Base-by-base conservation (phyloP, 2,329 filamentous ascomycete genomes). In the Macrophomina pseudophaseolina region DNA sequence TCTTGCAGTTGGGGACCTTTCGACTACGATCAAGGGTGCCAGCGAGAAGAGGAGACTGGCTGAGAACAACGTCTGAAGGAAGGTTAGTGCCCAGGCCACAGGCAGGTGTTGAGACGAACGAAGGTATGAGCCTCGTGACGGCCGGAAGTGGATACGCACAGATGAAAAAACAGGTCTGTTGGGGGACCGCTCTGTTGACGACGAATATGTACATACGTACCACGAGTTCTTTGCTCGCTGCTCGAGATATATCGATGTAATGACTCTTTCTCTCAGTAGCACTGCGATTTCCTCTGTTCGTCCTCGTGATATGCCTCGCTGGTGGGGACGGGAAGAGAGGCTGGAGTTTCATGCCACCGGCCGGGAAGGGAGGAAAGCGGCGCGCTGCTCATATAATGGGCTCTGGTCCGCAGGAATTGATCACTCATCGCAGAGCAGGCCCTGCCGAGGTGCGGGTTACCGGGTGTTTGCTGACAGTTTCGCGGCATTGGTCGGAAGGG, bases 21-120 rank as follows among this genome's bases (percentile, higher is more conserved):
- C 80, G 2, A 71, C 72, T 18, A 68, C 81, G 56, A 74, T 84
- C 73, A 83, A 81, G 74, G 80, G 80, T 46, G 80, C 79, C 5
- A 80, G 74, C 53, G 76, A 82, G 66, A 74, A 70, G 67, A 68
- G 69, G 32, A 60, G 32, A 42, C 9, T 14, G 40, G 46, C 35
- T 16, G 64, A 32, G 1, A 53, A 48, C 23, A 40, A 33, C 35
- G 54, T 66, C 7, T 66, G 32, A 49, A 18, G 2, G 14, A 44
- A n/a, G 9, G 42, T 44, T 16, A 44, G 11, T 4, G 16, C 16
- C 12, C 52, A 4, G 52, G 1, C 1, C 9, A 2, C 23, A 8
- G 33, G 8, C 4, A 54, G 40, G 40, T 59, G 9, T 56, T 42
- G 53, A 56, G 6, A 56, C 6, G 54, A 6, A 28, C 2, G 58